phyloP scores from a whole-genome alignment of 169 alveolate species.

The Theileria parva region DNA sequence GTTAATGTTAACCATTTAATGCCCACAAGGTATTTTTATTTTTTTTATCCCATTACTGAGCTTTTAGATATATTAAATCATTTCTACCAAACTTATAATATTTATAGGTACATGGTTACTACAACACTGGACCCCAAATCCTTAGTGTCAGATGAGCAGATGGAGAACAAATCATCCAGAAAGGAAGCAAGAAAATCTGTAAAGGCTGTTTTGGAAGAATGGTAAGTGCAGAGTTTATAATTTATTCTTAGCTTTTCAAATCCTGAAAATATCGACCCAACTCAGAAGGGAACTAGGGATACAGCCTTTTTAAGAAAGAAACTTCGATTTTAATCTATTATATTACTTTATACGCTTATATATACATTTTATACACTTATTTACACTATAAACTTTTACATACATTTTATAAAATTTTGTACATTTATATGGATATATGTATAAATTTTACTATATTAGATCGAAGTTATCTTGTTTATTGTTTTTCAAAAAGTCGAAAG shows the following conservation, averaged over 20 bases:
- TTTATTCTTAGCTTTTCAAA: constrained; percentile 23
- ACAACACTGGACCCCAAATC: constrained; percentile 66
- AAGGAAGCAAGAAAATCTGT: constrained; percentile 61
- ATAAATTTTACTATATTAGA: background rate
- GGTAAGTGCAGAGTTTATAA: constrained; percentile 4
- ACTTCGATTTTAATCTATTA: constrained; percentile 45
- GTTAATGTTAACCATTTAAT: constrained; percentile 96
- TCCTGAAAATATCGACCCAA: constrained; percentile 46
- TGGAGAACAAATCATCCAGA: constrained; percentile 61
- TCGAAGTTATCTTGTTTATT: background rate
- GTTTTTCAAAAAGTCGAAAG: too few relatives aligned
- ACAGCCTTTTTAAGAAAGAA: constrained; percentile 64
- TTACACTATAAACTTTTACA: too few relatives aligned
- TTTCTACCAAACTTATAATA: background rate
- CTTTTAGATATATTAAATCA: background rate
- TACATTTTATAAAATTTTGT: too few relatives aligned
- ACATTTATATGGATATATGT: too few relatives aligned
- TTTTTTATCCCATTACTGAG: background rate
- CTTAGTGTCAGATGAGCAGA: constrained; percentile 64
- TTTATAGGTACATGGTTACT: constrained; percentile 39
- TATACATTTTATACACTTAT: background rate
- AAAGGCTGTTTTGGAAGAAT: constrained; percentile 63
- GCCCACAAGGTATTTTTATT: constrained; percentile 92
- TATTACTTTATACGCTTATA: background rate
- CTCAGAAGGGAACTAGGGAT: constrained; percentile 55